phyloP scores from a whole-genome alignment of 2,329 filamentous ascomycete genomes.

The Diplodia seriata region DNA sequence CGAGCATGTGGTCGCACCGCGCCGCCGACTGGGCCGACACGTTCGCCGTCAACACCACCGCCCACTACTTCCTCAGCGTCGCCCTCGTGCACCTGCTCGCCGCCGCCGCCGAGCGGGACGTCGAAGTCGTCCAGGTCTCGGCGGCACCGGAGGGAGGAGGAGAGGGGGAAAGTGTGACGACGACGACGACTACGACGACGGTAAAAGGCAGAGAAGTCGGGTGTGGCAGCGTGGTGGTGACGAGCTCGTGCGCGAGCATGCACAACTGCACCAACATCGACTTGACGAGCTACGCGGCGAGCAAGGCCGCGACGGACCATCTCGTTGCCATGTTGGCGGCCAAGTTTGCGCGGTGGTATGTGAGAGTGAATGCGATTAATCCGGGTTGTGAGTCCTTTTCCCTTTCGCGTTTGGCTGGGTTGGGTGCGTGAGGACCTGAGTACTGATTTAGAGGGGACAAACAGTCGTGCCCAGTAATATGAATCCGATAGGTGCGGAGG shows the following conservation, averaged over 20 bases:
- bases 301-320: conserved; percentile 62
- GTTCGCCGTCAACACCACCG: conserved; percentile 58
- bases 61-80: conserved; percentile 59
- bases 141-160: background rate
- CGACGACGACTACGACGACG: conserved; percentile 39
- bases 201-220: conserved; percentile 48
- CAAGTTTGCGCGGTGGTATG: conserved; percentile 56
- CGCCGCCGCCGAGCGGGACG: conserved; percentile 45
- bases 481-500: conserved; percentile 52
- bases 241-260: conserved; percentile 61
- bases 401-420: background rate
- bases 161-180: conserved; percentile 18
- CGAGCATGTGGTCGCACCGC: conserved; percentile 56
- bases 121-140: background rate
- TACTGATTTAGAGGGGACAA: background rate
- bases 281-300: conserved; percentile 59
- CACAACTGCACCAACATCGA: conserved; percentile 62
- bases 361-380: conserved; percentile 54
- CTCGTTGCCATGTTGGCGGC: conserved; percentile 57
- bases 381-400: conserved; percentile 50
- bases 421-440: background rate
- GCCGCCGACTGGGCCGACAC: conserved; percentile 55
- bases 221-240: conserved; percentile 57
- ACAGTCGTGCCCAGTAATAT: conserved; percentile 54
- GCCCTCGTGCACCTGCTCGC: conserved; percentile 55